Conservation (phyloP, 2,329 filamentous ascomycete species). For the Biscogniauxia marginata region DNA sequence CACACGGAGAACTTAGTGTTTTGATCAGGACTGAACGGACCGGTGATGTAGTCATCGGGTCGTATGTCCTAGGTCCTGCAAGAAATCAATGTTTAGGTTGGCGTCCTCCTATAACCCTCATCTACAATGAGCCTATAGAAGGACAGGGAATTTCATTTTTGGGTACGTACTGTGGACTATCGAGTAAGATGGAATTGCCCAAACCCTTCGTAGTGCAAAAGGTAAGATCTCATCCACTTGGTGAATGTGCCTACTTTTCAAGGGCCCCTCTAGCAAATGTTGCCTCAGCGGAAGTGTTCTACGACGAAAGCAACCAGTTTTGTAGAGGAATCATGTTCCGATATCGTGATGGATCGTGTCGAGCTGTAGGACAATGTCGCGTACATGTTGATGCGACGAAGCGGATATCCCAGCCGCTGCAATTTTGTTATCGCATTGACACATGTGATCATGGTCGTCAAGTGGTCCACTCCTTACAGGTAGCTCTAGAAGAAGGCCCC, state of each 20-base stretch:
- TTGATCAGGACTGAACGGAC: constrained; percentile 5
- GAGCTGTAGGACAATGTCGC: constrained; percentile 8
- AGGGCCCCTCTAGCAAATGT: constrained; percentile 5
- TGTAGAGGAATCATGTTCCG: constrained; percentile 7
- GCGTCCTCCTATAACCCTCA: constrained; percentile 7
- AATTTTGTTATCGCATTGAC: constrained; percentile 4
- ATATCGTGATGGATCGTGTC: constrained; percentile 5
- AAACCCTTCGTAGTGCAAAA: neutral
- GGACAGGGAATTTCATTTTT: constrained; percentile 4
- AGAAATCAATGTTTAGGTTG: constrained; percentile 5
- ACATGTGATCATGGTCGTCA: neutral
- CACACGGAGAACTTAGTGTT: constrained; percentile 1
- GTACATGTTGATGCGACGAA: constrained; percentile 1
- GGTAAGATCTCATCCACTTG: constrained; percentile 2
- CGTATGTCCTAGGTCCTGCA: neutral
- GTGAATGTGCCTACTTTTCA: constrained; percentile 2
- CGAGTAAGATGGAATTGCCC: neutral
- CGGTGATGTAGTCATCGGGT: constrained; percentile 5
- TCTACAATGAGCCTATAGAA: constrained; percentile 2
- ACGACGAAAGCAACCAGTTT: constrained; percentile 4
- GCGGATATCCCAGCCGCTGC: constrained; percentile 1
- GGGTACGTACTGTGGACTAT: constrained; percentile 4
- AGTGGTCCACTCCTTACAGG: neutral
- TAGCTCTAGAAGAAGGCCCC: neutral
- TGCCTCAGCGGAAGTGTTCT: constrained; percentile 8